Evolutionary conservation across 805 yeast genomes (phyloP), one percentile per base, ranked within the genome.

Genomic region (Monosporozyma servazzii): DNA sequence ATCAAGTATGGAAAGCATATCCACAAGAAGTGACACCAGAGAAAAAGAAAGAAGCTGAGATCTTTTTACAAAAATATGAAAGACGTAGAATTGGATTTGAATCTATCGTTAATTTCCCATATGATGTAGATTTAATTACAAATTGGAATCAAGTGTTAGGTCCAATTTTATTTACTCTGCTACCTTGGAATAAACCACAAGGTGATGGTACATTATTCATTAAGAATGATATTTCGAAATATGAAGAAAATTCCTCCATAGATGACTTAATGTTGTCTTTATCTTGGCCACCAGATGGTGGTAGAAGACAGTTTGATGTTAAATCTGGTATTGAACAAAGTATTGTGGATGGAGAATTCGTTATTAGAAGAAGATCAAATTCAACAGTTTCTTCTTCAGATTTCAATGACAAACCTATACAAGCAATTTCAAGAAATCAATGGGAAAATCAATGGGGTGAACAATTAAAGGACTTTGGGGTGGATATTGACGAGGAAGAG

Each of bases 201-300:
- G 82, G 81, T 1, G 69, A 76, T 56, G 97, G 96, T 0, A 61
- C 77, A 48, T 60, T 60, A 1, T 89, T 81, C 55, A 67, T 66
- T 6, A 81, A 76, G 53, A 79, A 79, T 55, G 87, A 82, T 44
- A 66, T 72, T 33, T 63, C 75, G 17, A 75, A 71, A 11, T 62
- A 64, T 27, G 70, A 70, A 20, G 41, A 49, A 1, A 48, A 51
- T 27, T 48, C 60, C 1, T 37, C 52, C 15, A 37, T 55, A 3
- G 78, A 73, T 23, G 79, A 77, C 51, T 86, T 83, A 58, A 77
- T 85, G 53, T 67, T 84, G 49, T 77, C 79, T 1, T 69, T 84
- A 40, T 93, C 96, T 2, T 91, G 97, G 96, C 99, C 99, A 1
- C 95, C 96, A 1, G 95, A 88, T 68, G 89, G 88, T 5, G 82